phyloP scores from a whole-genome alignment of 495 filamentous ascomycete species.

The Penicillium soppii region DNA sequence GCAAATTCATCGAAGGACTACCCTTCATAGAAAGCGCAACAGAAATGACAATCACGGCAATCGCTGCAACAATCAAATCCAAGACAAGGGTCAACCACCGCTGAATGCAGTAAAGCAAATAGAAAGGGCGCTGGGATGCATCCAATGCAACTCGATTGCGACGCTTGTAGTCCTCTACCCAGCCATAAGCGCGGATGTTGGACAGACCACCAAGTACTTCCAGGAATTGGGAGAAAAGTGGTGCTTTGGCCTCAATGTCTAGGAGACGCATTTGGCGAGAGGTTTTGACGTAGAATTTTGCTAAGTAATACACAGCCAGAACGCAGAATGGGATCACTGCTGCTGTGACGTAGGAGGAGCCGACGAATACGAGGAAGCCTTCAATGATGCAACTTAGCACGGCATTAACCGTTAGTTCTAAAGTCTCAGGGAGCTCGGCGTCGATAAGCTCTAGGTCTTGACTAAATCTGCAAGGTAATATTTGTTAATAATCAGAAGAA shows the following conservation, averaged over 20 bases:
- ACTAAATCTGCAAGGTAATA: conserved; percentile 14
- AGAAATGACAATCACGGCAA: conserved; percentile 52
- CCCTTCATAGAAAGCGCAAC: conserved; percentile 23
- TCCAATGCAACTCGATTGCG: conserved; percentile 62
- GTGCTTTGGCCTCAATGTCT: conserved; percentile 56
- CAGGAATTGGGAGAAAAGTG: conserved; percentile 72
- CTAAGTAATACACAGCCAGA: conserved; percentile 21
- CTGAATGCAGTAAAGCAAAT: conserved; percentile 63
- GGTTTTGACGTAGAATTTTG: conserved; percentile 31
- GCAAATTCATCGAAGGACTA: conserved; percentile 13
- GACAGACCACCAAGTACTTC: conserved; percentile 63
- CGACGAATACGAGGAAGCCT: conserved; percentile 18
- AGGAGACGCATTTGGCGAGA: conserved; percentile 55
- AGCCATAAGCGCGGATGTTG: conserved; percentile 71
- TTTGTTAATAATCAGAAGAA: not conserved
- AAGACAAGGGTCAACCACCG: conserved; percentile 70
- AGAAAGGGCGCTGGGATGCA: conserved; percentile 51
- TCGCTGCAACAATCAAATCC: conserved; percentile 55
- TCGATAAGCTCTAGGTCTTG: conserved; percentile 51
- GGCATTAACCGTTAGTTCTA: conserved; percentile 15
- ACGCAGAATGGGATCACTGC: conserved; percentile 17
- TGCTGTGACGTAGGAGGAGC: conserved; percentile 19
- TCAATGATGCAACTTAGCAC: conserved; percentile 14
- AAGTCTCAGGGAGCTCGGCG: conserved; percentile 34
- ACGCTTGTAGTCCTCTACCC: conserved; percentile 55